These are phyloP conservation scores for Neodidymelliopsis sp. DNA, from an alignment of 2,329 filamentous ascomycete genomes.

Conservation along the genomic window DNA sequence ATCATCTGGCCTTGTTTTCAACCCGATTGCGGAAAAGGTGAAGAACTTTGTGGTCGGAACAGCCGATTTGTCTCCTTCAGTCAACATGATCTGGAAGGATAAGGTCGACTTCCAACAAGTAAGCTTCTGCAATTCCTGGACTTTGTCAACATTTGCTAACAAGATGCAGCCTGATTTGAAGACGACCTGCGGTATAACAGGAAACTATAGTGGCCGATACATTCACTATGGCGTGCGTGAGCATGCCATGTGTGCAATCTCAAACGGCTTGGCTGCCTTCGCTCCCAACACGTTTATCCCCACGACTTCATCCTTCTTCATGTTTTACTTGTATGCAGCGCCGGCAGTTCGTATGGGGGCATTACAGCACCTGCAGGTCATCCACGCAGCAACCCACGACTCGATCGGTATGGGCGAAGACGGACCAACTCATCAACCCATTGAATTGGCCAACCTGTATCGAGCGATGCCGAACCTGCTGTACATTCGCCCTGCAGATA, in stretches of 20 bases:
- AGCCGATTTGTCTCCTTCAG: conserved; percentile 62
- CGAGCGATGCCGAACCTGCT: conserved; percentile 69
- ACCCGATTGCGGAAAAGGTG: conserved; percentile 75
- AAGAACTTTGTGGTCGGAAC: conserved; percentile 88
- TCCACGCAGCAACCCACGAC: conserved; percentile 69
- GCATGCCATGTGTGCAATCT: conserved; percentile 49
- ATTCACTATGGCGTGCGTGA: conserved; percentile 51
- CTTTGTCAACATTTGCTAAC: conserved; percentile 20
- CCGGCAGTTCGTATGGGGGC: conserved; percentile 68
- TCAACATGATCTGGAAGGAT: conserved; percentile 61
- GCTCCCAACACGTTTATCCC: conserved; percentile 45
- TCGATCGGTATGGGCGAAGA: conserved; percentile 63
- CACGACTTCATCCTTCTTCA: conserved; percentile 68
- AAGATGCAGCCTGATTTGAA: conserved; percentile 35
- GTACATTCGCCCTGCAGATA: conserved; percentile 67
- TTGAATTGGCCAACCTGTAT: conserved; percentile 64
- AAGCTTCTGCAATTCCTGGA: conserved; percentile 22
- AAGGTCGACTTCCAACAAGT: conserved; percentile 62
- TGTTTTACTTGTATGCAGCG: conserved; percentile 69
- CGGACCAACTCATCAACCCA: conserved; percentile 69
- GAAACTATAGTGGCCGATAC: conserved; percentile 63
- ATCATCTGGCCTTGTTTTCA: conserved; percentile 60
- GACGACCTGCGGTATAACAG: conserved; percentile 59
- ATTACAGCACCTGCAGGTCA: conserved; percentile 62
- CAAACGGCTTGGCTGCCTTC: conserved; percentile 67